phyloP scores from a whole-genome alignment of 345 rosid species.

The Corymbia maculata region DNA sequence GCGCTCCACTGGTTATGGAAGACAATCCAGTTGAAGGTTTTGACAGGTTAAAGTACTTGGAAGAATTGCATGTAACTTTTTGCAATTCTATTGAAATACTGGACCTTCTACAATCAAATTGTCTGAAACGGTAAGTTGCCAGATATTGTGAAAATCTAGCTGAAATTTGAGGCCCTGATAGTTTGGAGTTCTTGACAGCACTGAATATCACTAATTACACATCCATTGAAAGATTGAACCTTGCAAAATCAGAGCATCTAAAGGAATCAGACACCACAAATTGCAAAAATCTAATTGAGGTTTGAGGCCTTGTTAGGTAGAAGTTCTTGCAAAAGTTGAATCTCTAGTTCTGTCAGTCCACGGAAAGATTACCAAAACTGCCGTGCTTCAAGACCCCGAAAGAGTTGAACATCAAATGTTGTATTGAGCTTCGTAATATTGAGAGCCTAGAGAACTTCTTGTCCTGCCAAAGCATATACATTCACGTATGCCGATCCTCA shows the following conservation, averaged over 20 bases:
- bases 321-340: no score
- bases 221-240: not conserved
- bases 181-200: not conserved
- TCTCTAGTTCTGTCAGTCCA: not conserved
- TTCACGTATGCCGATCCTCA: not conserved
- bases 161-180: not conserved
- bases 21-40: not conserved
- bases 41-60: not conserved
- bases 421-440: not conserved
- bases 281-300: not conserved
- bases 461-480: not conserved
- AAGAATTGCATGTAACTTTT: not conserved
- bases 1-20: not conserved
- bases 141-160: not conserved
- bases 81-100: not conserved
- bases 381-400: not conserved
- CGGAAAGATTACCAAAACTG: not conserved
- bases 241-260: not conserved
- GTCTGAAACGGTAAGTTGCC: rapidly evolving
- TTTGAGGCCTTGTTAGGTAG: not conserved
- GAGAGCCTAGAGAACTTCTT: not conserved
- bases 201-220: not conserved
- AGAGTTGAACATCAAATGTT: not conserved
- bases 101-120: not conserved
- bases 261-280: rapidly evolving